Conservation (phyloP, 2,329 filamentous ascomycete genomes). For the Trichoderma asperellum region DNA sequence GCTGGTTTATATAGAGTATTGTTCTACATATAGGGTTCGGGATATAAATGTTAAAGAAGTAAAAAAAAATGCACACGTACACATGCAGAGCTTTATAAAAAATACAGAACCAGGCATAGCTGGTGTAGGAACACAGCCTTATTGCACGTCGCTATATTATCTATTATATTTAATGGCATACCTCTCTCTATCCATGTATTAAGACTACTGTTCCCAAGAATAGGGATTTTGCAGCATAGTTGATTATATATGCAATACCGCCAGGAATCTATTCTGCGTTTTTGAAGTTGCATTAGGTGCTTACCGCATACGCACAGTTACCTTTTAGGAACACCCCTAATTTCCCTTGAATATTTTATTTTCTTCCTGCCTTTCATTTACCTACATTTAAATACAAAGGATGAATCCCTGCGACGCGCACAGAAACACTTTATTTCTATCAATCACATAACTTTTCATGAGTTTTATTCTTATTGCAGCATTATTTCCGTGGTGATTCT, state of each 20-base stretch:
- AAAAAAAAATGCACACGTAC: neutral
- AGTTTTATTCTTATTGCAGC: no score
- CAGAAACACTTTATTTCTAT: neutral
- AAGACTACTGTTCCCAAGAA: neutral
- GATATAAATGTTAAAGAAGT: neutral
- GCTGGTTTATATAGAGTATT: neutral
- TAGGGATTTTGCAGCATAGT: no score
- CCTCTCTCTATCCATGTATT: neutral
- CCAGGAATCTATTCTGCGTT: neutral
- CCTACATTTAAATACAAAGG: neutral
- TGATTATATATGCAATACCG: neutral
- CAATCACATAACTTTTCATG: neutral
- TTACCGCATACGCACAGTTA: neutral
- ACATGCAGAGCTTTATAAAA: no score
- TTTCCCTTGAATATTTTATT: neutral
- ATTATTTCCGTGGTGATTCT: neutral
- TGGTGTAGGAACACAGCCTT: no score
- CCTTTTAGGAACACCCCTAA: neutral
- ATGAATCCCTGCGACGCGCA: fast-evolving
- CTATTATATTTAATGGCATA: neutral
- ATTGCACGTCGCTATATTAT: no score
- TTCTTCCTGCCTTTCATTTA: neutral
- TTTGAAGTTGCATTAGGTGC: neutral
- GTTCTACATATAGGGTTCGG: neutral
- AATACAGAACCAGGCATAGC: no score